Percentiles rank a stretch among this genome's conserved stretches.
These are phyloP conservation scores for Puccinia triticina DNA, from an alignment of 1,284 basidiomycete species.

Conservation along the genomic window DNA sequence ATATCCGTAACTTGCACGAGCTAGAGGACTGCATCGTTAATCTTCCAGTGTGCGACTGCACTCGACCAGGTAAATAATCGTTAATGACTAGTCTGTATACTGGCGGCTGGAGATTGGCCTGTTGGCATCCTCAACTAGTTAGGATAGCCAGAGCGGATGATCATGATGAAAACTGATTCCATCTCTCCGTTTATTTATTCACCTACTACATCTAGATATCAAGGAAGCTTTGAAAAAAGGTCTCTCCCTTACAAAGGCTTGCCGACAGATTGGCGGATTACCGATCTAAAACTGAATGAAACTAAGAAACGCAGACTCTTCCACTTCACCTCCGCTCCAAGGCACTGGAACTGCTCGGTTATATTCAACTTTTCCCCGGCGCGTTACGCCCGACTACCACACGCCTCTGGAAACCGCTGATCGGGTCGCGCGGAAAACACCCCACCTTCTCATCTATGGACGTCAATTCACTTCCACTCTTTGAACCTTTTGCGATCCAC, in stretches of 20 bases:
- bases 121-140: background rate
- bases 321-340: too few species aligned
- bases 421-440: too few species aligned
- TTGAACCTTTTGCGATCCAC: too few species aligned
- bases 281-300: slow-evolving; percentile 23
- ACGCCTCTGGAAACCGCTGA: too few species aligned
- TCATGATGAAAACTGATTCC: background rate
- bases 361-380: too few species aligned
- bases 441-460: too few species aligned
- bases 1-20: slow-evolving; percentile 8
- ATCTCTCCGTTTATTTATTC: background rate
- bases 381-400: too few species aligned
- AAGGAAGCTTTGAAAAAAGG: slow-evolving; percentile 17
- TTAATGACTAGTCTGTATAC: background rate
- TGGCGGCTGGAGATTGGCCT: background rate
- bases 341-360: too few species aligned
- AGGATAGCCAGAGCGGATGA: background rate
- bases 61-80: slow-evolving; percentile 31
- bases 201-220: background rate
- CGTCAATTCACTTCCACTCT: too few species aligned
- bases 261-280: slow-evolving; percentile 38
- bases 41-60: slow-evolving; percentile 45
- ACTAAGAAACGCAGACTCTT: too few species aligned
- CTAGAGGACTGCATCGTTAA: slow-evolving; percentile 35
- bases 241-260: slow-evolving; percentile 31